Evolutionary conservation across 2,329 filamentous ascomycete genomes (phyloP), one percentile per base, ranked within the genome.

Genomic region (Aspergillus fructus): DNA sequence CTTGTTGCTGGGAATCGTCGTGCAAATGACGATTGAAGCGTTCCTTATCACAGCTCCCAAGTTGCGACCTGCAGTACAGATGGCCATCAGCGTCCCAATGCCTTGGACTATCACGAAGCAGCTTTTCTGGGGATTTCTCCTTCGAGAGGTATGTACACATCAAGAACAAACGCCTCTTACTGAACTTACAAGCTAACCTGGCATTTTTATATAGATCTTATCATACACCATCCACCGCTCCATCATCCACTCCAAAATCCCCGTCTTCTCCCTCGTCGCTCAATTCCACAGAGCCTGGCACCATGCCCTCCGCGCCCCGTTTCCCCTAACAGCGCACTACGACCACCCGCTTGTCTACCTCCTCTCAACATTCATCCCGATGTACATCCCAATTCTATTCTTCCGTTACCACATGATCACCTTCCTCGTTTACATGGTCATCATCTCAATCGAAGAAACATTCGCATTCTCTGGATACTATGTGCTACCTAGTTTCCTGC

Each of bases 151-250:
- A 69, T 68, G 76, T 57, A 9, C n/a, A 7, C 1, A n/a, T 11
- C 7, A n/a, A 24, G 27, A 40, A 23, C 37, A 24, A 21, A 11
- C 15, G n/a, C 39, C 13, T 13, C 7, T 24, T 37, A 13, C 41
- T n/a, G 21, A 21, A 13, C 24, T 17, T 11, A 47, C 15, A 2
- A 4, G 2, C 5, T 55, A 46, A 63, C 50, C 34, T 37, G 13
- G 12, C 40, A 9, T 55, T 21, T 24, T 30, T 4, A 40, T 37
- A 24, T 55, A 75, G 71, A 56, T 70, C 33, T 47, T 72, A 4
- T 59, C 64, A 56, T 96, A 96, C 71, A 82, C 85, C 65, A 80
- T 91, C 63, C 91, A 96, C 75, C 86, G 89, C 51, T 83, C 83
- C 67, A 58, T 88, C 24, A 81, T 96, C 8, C 91, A 96, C 74